A percentile compares a stretch with the other conserved stretches of the same genome.
phyloP scores from a whole-genome alignment of 257 asterid species.

The Petunia axillaris region DNA sequence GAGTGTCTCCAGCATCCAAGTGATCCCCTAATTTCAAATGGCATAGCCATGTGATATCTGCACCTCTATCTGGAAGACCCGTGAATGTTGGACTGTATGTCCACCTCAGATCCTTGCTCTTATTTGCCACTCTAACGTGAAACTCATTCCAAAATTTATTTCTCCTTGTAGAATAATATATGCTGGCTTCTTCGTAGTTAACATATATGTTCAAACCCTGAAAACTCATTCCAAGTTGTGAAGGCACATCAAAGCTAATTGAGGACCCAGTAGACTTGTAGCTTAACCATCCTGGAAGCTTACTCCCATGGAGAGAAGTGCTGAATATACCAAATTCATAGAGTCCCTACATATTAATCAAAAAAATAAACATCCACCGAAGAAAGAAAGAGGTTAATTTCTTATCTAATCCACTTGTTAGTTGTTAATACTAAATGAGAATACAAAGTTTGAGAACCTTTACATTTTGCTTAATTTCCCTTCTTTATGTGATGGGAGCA shows the following conservation, averaged over 20 bases:
- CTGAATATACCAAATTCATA: conserved; percentile 27
- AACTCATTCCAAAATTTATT: conserved; percentile 20
- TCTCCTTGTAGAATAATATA: not conserved
- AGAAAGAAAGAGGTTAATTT: too few relatives aligned
- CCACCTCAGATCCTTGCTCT: conserved; percentile 20
- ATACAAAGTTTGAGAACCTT: not conserved
- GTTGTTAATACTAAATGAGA: too few relatives aligned
- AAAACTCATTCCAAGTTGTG: not conserved
- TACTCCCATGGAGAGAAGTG: conserved; percentile 16
- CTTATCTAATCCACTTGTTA: too few relatives aligned
- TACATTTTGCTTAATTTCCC: not conserved
- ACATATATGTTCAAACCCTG: conserved; percentile 22
- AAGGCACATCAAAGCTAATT: conserved; percentile 1
- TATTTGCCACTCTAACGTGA: conserved; percentile 15
- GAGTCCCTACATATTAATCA: conserved; percentile 9
- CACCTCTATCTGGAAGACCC: conserved; percentile 11
- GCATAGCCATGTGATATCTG: conserved; percentile 10
- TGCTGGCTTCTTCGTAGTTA: not conserved
- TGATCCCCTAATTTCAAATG: conserved; percentile 23
- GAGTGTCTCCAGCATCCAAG: conserved; percentile 14
- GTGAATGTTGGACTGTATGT: conserved; percentile 25
- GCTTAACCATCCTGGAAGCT: conserved; percentile 26
- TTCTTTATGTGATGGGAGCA: not conserved
- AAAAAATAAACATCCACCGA: not conserved
- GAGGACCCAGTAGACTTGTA: not conserved